Percentiles rank a stretch among this genome's conserved stretches.
phyloP scores from a whole-genome alignment of 371 early-diverging fungal species.

The Circinella minor region DNA sequence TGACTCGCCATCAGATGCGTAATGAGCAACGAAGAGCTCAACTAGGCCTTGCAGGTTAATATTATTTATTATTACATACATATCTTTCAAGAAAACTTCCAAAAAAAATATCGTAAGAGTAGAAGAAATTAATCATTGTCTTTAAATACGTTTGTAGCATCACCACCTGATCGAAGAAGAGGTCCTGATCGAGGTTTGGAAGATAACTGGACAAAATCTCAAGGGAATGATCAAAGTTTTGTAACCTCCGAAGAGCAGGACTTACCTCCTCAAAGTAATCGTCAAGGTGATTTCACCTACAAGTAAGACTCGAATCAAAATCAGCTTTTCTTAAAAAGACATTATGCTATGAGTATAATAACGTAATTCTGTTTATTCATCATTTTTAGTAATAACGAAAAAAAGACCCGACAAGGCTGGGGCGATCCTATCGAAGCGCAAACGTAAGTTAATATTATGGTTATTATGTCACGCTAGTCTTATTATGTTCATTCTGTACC shows the following conservation, averaged over 20 bases:
- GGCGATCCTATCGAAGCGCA: conserved; percentile 48
- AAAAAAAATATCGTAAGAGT: background rate
- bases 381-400: conserved; percentile 57
- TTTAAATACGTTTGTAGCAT: conserved; percentile 22
- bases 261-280: background rate
- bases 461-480: too few species aligned
- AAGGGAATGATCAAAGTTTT: conserved; percentile 23
- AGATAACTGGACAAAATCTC: background rate
- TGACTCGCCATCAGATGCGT: background rate
- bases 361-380: background rate
- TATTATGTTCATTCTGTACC: background rate
- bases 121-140: background rate
- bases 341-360: too few species aligned
- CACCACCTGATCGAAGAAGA: conserved; percentile 41
- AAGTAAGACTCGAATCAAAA: background rate
- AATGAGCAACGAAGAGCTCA: conserved; percentile 17
- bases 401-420: conserved; percentile 77
- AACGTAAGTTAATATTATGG: conserved; percentile 23
- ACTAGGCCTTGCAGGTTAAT: conserved; percentile 10
- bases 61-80: background rate
- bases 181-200: conserved; percentile 9
- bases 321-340: background rate
- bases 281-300: background rate
- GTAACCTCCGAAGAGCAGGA: background rate
- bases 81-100: too few species aligned